Percentiles rank a stretch among this genome's conserved stretches.
Conservation (phyloP, 1,139 yeast species). For the Pichia sp. region DNA sequence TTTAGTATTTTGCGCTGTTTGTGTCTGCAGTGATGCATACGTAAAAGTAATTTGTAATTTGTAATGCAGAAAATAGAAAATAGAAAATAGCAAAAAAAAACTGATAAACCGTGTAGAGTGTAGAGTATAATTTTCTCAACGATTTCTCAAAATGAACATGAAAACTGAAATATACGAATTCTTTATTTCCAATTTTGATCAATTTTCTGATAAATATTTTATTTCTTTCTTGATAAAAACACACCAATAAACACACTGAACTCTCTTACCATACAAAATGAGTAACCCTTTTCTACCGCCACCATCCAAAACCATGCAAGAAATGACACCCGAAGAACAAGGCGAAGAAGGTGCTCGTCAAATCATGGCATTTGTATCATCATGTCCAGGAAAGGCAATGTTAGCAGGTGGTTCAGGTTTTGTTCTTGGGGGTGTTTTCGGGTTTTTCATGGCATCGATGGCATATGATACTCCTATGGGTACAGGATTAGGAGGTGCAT, state of each 20-base stretch:
- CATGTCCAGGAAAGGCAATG: slow-evolving; percentile 91
- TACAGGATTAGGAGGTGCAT: slow-evolving; percentile 35
- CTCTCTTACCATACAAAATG: slow-evolving; percentile 8
- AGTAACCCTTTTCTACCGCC: slow-evolving; percentile 30
- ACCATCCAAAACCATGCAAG: slow-evolving; percentile 43
- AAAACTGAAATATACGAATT: neutral
- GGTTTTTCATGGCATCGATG: slow-evolving; percentile 92
- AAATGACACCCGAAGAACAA: slow-evolving; percentile 88
- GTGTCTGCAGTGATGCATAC: too few relatives aligned
- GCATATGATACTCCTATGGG: slow-evolving; percentile 79
- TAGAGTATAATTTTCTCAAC: too few relatives aligned
- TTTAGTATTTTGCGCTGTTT: too few relatives aligned
- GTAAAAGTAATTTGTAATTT: too few relatives aligned
- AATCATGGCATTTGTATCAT: slow-evolving; percentile 78
- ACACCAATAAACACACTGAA: neutral
- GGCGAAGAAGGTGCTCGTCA: slow-evolving; percentile 87
- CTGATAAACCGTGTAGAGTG: too few relatives aligned
- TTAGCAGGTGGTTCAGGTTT: slow-evolving; percentile 95
- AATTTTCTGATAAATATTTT: neutral
- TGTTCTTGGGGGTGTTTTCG: slow-evolving; percentile 92
- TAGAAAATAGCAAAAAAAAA: too few relatives aligned
- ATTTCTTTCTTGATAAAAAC: neutral
- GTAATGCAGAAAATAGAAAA: too few relatives aligned
- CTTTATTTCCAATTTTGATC: neutral
- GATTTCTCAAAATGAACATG: neutral